Conservation (phyloP, 1,284 basidiomycete species). For the Trametes hirsuta region DNA sequence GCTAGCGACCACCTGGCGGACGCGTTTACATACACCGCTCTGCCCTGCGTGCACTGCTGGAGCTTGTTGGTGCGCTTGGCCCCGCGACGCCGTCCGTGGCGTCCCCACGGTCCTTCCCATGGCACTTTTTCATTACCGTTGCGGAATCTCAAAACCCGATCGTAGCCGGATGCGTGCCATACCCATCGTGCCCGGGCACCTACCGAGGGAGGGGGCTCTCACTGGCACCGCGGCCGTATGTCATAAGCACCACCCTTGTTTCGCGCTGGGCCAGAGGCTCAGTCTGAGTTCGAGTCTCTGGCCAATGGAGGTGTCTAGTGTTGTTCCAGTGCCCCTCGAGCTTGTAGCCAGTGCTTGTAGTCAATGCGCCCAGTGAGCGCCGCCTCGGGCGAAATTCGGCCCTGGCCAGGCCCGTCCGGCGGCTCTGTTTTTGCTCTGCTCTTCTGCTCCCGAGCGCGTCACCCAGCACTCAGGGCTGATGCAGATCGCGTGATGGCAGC, state of each 20-base stretch:
- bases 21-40: slow-evolving; percentile 1
- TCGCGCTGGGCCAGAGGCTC: background rate
- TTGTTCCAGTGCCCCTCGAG: background rate
- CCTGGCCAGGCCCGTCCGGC: background rate
- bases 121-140: slow-evolving; percentile 14
- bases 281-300: background rate
- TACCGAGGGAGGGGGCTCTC: background rate
- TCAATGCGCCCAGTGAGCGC: no score
- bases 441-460: background rate
- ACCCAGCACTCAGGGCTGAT: background rate
- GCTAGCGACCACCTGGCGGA: background rate
- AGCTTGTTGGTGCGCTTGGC: background rate
- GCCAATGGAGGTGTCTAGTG: background rate
- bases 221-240: background rate
- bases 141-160: slow-evolving; percentile 1
- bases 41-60: background rate
- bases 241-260: slow-evolving; percentile 6
- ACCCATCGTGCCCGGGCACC: slow-evolving; percentile 1
- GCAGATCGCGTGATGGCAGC: background rate
- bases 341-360: no score
- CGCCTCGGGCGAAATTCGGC: no score
- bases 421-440: background rate
- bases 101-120: slow-evolving; percentile 1
- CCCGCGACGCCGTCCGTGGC: background rate
- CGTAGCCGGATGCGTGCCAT: slow-evolving; percentile 1